These are phyloP conservation scores for Pseudogymnoascus sp. DNA, from an alignment of 2,329 filamentous ascomycete genomes.

Conservation along the genomic window DNA sequence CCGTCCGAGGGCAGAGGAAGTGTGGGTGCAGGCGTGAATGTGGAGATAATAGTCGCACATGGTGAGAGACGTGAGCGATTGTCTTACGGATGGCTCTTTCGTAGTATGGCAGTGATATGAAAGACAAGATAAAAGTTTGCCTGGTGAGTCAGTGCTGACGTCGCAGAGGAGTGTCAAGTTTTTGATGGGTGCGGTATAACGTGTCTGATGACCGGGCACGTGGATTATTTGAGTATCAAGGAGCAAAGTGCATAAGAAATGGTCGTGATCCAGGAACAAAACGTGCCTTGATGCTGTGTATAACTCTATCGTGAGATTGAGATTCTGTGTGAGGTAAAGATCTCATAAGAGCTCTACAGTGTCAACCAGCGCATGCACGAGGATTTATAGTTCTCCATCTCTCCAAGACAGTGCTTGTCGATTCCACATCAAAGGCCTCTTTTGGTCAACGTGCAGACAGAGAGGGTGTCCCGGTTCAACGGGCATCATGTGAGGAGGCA, in stretches of 20 bases:
- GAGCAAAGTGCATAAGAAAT: neutral
- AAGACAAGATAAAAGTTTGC: neutral
- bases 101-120: neutral
- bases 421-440: slow-evolving; percentile 4
- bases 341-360: neutral
- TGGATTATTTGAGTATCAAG: neutral
- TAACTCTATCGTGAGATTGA: neutral
- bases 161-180: neutral
- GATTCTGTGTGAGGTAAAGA: neutral
- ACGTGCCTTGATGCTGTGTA: neutral
- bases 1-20: neutral
- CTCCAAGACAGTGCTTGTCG: neutral
- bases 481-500: neutral
- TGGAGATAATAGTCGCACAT: slow-evolving; percentile 7
- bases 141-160: neutral
- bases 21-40: neutral
- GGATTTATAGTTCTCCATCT: neutral
- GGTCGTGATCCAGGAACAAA: neutral
- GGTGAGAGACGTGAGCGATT: neutral
- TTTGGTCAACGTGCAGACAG: neutral
- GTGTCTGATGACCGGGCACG: neutral
- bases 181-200: neutral
- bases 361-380: neutral
- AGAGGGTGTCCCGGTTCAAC: neutral
- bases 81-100: neutral